A percentile compares a stretch with the other conserved stretches of the same genome.
Evolutionary conservation across 805 yeast species (phyloP).

Genomic region (Suhomyces vadensis): DNA sequence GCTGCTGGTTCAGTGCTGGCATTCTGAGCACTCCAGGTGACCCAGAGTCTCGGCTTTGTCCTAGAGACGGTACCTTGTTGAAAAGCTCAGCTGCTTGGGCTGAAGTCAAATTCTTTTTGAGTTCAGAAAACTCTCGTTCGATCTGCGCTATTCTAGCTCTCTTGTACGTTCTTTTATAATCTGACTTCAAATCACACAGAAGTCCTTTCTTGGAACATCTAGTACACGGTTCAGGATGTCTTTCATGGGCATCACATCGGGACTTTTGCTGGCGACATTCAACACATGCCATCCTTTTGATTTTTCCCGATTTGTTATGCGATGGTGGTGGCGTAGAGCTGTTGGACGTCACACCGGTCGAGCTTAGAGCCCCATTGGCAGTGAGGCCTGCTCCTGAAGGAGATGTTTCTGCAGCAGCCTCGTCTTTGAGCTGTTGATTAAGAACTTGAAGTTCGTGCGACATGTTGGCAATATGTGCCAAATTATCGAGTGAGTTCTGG

Average conservation of each 20-base stretch:
- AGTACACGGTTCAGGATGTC: slow-evolving; percentile 76
- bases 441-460: slow-evolving; percentile 40
- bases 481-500: slow-evolving; percentile 36
- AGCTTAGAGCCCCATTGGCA: neutral
- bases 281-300: slow-evolving; percentile 81
- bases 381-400: slow-evolving; percentile 9
- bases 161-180: slow-evolving; percentile 86
- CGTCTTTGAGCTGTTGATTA: slow-evolving; percentile 24
- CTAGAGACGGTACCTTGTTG: slow-evolving; percentile 25
- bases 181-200: slow-evolving; percentile 71
- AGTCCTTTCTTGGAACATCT: slow-evolving; percentile 73
- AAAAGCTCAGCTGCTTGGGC: slow-evolving; percentile 35
- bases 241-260: slow-evolving; percentile 80
- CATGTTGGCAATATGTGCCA: slow-evolving; percentile 47
- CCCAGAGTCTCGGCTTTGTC: neutral
- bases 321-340: slow-evolving; percentile 8
- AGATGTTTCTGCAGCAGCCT: slow-evolving; percentile 4
- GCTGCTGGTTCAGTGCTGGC: slow-evolving; percentile 5
- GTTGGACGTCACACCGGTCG: neutral
- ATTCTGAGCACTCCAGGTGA: too few species aligned
- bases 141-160: slow-evolving; percentile 82
- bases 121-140: slow-evolving; percentile 74
- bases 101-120: slow-evolving; percentile 53
- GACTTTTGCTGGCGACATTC: slow-evolving; percentile 96
- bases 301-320: slow-evolving; percentile 17